Base-by-base conservation (phyloP, 2,329 filamentous ascomycete genomes). In the Xylariaceae sp. region DNA sequence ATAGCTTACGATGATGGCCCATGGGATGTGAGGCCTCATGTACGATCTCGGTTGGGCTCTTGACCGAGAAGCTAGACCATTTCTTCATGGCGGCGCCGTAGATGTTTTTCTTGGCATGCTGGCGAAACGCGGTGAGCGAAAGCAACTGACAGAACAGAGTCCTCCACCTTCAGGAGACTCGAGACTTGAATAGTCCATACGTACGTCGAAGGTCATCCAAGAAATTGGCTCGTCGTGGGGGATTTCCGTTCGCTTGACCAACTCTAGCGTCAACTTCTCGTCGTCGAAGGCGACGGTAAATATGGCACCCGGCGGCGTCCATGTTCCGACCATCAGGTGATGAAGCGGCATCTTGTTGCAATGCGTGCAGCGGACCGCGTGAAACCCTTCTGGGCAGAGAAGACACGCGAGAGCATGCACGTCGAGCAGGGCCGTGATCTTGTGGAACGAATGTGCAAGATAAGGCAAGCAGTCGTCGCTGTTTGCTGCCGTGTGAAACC, bases 61-160 rank as follows among this genome's bases (percentile, higher is more conserved):
- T 83, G 69, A 95, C 88, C 51, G 85, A 79, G 74, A 90, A 93
- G 72, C 88, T 92, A 53, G 88, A 88, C 90, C 90, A 96, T 73
- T 92, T 93, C 80, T 96, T 96, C 90, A 94, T 94, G 62, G 90
- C 89, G 2, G 91, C 87, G 69, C 91, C 91, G 74, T 96, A 96
- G 62, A 96, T 87, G 72, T 89, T 88, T 75, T 91, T 93, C 70
- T 88, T 89, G 62, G 82, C 78, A 75, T 95, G 90, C 87, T 93
- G 70, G 56, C 30, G 2, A 60, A 13, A 23, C 23, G 53, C 69
- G 53, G 69, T 67, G 62, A 64, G 62, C 49, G 17, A 55, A 13
- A 42, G 15, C 42, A 45, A 45, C n/a, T n/a, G 34, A 49, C 17
- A 15, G 30, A 39, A 23, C 34, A 48, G 48, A 51, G 48, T 10